Conservation (phyloP, 129 eudicot genomes). For the Erigeron canadensis region DNA sequence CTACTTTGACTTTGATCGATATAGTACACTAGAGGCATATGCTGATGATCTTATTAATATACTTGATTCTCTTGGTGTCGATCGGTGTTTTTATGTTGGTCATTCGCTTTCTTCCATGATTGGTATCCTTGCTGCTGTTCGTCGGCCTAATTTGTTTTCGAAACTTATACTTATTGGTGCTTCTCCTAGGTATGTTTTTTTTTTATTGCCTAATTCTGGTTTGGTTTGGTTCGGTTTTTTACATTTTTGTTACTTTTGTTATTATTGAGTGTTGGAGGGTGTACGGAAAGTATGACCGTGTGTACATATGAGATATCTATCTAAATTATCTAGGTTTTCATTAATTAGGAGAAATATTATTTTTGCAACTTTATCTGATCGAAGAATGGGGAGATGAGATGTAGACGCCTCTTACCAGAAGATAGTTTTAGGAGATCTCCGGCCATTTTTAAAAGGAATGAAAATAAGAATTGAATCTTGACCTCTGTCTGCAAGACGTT, state of each 20-base stretch:
- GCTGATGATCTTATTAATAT: conserved; percentile 82
- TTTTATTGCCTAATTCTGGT: neutral
- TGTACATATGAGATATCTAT: no score
- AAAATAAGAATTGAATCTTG: no score
- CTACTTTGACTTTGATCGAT: conserved; percentile 71
- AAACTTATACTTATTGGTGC: conserved; percentile 95
- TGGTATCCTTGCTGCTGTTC: conserved; percentile 89
- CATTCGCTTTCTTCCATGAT: conserved; percentile 94
- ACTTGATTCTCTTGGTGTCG: conserved; percentile 66
- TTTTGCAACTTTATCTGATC: no score
- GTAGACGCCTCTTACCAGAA: no score
- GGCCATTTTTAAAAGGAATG: no score
- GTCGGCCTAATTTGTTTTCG: conserved; percentile 72
- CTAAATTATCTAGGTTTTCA: no score
- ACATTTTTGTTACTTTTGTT: neutral
- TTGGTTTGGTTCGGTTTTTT: neutral
- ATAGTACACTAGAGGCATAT: conserved; percentile 74
- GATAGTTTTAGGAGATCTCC: no score
- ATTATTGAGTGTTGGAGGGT: no score
- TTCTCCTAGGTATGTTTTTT: conserved; percentile 65
- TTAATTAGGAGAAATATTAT: no score
- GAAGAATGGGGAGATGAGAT: no score
- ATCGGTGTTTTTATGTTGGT: conserved; percentile 80
- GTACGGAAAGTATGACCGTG: no score
- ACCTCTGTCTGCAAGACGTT: no score